Evolutionary conservation across 208 protist genomes (phyloP), one percentile per base, ranked within the genome.

Genomic region (Trypanosoma cruzi): DNA sequence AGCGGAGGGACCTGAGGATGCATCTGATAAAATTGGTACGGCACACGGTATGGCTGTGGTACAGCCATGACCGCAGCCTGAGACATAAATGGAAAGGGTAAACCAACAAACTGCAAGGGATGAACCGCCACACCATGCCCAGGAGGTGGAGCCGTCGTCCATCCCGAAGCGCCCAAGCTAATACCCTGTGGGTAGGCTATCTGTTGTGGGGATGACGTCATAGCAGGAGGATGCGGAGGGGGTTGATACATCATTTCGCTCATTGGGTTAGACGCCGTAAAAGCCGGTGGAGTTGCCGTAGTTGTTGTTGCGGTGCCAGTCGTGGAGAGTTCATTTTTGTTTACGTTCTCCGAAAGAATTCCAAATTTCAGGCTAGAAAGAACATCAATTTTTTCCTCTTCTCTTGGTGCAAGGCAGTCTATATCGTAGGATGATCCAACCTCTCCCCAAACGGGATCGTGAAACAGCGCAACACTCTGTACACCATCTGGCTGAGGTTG

Each of bases 401-500:
- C 52, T 60, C 67, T 68, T 4, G 32, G 8, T n/a, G 40, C 42
- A 50, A 62, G 77, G 28, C 58, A 36, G 44, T 75, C 70, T 14
- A 73, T 28, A 28, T 74, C 46, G 16, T 64, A 70, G 49, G 63
- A 64, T 42, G 52, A 40, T 10, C 26, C 50, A 50, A 29, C 31
- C 34, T 77, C 75, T 5, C 84, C 82, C 88, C 88, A 93, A 53
- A 93, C 68, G 6, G 84, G 84, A 77, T 93, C 85, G 64, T 93
- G 88, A 67, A 93, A 93, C 44, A 93, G 71, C 4, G 88, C 82
- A 37, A 93, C 63, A 64, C 73, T 73, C 20, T 78, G 65, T 20
- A 67, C 14, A 52, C 24, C 44, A 48, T 49, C 48, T 26, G 24
- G 40, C 32, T 67, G 71, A 26, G 57, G 34, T 14, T 74, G 71